phyloP scores from a whole-genome alignment of 2,329 filamentous ascomycete genomes.

The Scedosporium dehoogii region DNA sequence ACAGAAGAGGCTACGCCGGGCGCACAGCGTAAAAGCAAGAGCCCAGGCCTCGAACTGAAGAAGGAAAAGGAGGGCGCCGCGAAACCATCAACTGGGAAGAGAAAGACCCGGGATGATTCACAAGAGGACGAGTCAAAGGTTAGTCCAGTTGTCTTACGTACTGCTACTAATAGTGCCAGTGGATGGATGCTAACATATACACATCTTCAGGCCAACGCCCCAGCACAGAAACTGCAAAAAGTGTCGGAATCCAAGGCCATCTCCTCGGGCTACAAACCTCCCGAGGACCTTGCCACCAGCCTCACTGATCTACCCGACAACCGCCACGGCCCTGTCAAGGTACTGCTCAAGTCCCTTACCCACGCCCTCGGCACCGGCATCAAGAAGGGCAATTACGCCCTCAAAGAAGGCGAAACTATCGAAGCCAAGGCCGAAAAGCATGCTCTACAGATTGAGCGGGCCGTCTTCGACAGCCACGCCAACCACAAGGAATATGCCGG shows the following conservation, averaged over 20 bases:
- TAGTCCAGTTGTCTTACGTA: not conserved
- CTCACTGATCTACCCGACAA: slow-evolving; percentile 48
- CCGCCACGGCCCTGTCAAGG: slow-evolving; percentile 60
- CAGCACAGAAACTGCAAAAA: slow-evolving; percentile 41
- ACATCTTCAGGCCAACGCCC: slow-evolving; percentile 21
- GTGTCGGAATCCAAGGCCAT: slow-evolving; percentile 38
- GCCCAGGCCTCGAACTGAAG: slow-evolving; percentile 22
- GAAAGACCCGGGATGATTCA: slow-evolving; percentile 48
- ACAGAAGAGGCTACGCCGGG: slow-evolving; percentile 10
- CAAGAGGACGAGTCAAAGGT: slow-evolving; percentile 43
- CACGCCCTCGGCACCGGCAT: slow-evolving; percentile 56
- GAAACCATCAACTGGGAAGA: slow-evolving; percentile 37
- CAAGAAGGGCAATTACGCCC: slow-evolving; percentile 52
- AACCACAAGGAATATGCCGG: slow-evolving; percentile 41
- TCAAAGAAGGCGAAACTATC: slow-evolving; percentile 53
- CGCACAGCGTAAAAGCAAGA: slow-evolving; percentile 8
- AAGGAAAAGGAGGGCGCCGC: slow-evolving; percentile 35
- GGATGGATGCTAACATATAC: not conserved
- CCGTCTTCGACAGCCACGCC: slow-evolving; percentile 47
- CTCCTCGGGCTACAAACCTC: slow-evolving; percentile 35
- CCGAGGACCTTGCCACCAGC: slow-evolving; percentile 38
- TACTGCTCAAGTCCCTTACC: slow-evolving; percentile 59
- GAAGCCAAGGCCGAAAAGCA: slow-evolving; percentile 59
- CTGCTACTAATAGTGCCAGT: not conserved
- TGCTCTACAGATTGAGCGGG: slow-evolving; percentile 72